Evolutionary conservation across 768 basidiomycete genomes (phyloP), one percentile per base, ranked within the genome.

Genomic region (Trametes villosa): DNA sequence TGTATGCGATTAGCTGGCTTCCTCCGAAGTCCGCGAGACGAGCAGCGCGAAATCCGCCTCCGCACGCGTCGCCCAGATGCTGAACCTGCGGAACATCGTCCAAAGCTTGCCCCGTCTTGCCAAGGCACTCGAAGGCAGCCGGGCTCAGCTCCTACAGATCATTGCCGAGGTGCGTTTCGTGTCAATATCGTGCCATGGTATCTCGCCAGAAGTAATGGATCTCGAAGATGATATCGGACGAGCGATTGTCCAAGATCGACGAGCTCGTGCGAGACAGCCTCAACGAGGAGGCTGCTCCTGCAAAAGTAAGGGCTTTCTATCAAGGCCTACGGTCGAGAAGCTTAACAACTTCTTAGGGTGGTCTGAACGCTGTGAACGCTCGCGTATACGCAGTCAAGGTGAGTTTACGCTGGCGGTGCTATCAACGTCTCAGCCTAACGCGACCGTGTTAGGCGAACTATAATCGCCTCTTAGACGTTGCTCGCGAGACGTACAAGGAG

Each of bases 401-500:
- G 51, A 52, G 48, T 46, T 0, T 2, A 22, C 24, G 22, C 53
- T 47, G 36, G 31, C 36, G 4, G 11, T 30, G 2, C 11, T 9
- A 20, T 38, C 40, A 11, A 27, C 49, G 20, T 33, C 48, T 1
- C 62, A 40, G 31, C 2, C 18, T 30, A 12, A 33, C 33, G 26
- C 31, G 36, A 31, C 29, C 38, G 36, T 44, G 50, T 8, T 46
- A 89, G 83, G 90, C 92, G 3, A 90, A 91, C 61, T 83, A 81
- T 68, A 92, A 94, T 65, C 85, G 85, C 29, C 79, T 96, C 11
- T 86, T 99, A 30, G 96, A 98, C 64, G 94, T 98, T 8, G 97
- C 96, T 2, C 84, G 97, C 3, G 94, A 94, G 72, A 96, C 96
- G 0, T 98, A 89, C 77, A 92, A 89, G 67, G 96, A 99, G 72